Evolutionary conservation across 495 filamentous ascomycete genomes (phyloP).

Genomic region (Trichocladium antarcticum): DNA sequence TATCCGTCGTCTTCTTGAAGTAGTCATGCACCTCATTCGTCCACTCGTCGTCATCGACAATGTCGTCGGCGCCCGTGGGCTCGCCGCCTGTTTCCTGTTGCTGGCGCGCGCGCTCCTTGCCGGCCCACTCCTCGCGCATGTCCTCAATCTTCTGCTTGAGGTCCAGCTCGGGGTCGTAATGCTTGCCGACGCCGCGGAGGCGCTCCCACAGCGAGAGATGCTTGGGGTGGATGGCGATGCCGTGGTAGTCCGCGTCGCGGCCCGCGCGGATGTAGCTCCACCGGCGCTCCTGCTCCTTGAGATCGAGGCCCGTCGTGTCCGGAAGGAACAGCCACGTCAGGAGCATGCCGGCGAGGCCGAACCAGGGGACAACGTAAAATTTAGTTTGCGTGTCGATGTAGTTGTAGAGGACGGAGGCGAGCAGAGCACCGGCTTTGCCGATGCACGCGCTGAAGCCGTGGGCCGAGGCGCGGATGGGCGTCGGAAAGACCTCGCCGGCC

Average conservation of each 20-base stretch:
- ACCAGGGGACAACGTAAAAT: conserved; percentile 87
- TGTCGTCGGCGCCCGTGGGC: conserved; percentile 14
- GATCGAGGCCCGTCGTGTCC: conserved; percentile 83
- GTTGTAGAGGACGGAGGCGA: conserved; percentile 77
- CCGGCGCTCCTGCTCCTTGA: conserved; percentile 87
- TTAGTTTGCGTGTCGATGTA: conserved; percentile 68
- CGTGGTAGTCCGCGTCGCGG: conserved; percentile 69
- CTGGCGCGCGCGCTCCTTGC: conserved; percentile 21
- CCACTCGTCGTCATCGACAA: conserved; percentile 32
- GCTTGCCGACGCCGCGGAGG: conserved; percentile 53
- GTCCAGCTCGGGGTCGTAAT: conserved; percentile 70
- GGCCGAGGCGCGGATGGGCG: conserved; percentile 77
- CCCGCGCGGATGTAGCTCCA: conserved; percentile 70
- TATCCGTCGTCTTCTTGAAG: conserved; percentile 25
- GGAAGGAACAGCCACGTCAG: conserved; percentile 73
- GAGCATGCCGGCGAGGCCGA: conserved; percentile 70
- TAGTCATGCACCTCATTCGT: conserved; percentile 34
- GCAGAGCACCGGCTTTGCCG: conserved; percentile 73
- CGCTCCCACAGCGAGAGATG: conserved; percentile 79
- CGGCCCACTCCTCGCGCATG: conserved; percentile 45
- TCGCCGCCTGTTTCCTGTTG: conserved; percentile 19
- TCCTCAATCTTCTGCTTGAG: conserved; percentile 70
- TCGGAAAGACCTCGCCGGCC: conserved; percentile 83
- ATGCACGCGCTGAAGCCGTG: conserved; percentile 80
- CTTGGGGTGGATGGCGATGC: conserved; percentile 73